Base-by-base conservation (phyloP, 352 stramenopile species). In the Pythium chondricola region DNA sequence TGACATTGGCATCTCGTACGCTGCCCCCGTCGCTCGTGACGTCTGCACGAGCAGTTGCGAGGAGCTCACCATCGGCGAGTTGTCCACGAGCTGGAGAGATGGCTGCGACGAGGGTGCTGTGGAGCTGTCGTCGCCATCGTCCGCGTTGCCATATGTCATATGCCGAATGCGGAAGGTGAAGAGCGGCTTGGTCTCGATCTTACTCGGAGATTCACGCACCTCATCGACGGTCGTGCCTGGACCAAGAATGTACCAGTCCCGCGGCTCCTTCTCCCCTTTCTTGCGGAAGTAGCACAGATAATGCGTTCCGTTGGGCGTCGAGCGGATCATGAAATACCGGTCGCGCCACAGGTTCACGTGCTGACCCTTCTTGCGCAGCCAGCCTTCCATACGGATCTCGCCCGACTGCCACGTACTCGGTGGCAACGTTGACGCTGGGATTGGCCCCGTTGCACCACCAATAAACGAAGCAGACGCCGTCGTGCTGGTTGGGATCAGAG, bases 251-350 rank as follows among this genome's bases (percentile, higher is more conserved):
- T 88, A 93, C 79, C 77, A 93, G 2, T 76, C 82, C 26, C 82
- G 74, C 20, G 82, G 82, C 29, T 90, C 82, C 14, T 86, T 88
- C 33, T 93, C 82, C 26, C 82, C 82, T 57, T 93, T 90, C 31
- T 81, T 80, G n/a, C 82, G 66, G 20, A 90, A 83, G 63, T 93
- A 93, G 48, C 76, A 90, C 41, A 93, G 56, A 43, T 82, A 88
- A 43, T 93, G 82, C 36, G 80, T 79, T 10, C 82, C 82, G 35
- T 88, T 82, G 2, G 75, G 59, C 7, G 77, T 88, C 29, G 80
- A 84, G n/a, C 79, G 77, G 61, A 93, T 89, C 75, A 91, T 91
- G 42, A 91, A 93, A 56, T 93, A 93, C 7, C 82, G 69, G 24
- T 93, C 82, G 17, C 82, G 63, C 82, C 82, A 93, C 32, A 93